Evolutionary conservation across 2,329 filamentous ascomycete species (phyloP).

Genomic region (Byssothecium circinans): DNA sequence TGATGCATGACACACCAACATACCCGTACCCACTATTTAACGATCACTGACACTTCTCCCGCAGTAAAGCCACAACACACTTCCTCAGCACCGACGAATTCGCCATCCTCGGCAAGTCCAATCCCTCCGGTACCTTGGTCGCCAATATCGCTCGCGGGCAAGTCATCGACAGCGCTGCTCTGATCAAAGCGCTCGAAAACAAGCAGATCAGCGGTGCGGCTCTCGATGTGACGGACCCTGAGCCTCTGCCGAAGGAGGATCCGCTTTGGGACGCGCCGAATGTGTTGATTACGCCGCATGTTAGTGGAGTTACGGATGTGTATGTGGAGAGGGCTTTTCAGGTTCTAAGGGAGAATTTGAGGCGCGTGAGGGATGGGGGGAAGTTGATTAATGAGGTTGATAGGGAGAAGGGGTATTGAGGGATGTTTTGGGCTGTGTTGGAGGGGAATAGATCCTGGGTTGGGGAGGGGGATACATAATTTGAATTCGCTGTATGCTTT

Average conservation of each 20-base stretch:
- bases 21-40: too few relatives aligned
- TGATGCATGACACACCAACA: background rate
- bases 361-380: conserved; percentile 55
- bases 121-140: conserved; percentile 58
- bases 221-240: conserved; percentile 77
- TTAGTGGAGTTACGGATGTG: conserved; percentile 55
- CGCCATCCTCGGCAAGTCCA: conserved; percentile 52
- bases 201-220: conserved; percentile 66
- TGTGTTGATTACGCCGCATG: conserved; percentile 68
- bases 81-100: conserved; percentile 60
- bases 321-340: conserved; percentile 62
- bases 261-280: conserved; percentile 71
- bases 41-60: too few relatives aligned
- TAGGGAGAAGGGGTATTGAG: conserved; percentile 62
- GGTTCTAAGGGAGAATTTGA: conserved; percentile 61
- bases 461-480: too few relatives aligned
- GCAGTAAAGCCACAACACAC: conserved; percentile 52
- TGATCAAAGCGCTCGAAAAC: conserved; percentile 63
- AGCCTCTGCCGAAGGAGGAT: conserved; percentile 70
- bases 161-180: conserved; percentile 62
- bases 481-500: too few relatives aligned
- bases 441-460: background rate
- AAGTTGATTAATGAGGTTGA: conserved; percentile 64
- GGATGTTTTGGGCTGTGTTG: background rate
- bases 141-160: conserved; percentile 71